These are phyloP conservation scores for Coffea humblotiana DNA, from an alignment of 305 asterid species.

Conservation along the genomic window DNA sequence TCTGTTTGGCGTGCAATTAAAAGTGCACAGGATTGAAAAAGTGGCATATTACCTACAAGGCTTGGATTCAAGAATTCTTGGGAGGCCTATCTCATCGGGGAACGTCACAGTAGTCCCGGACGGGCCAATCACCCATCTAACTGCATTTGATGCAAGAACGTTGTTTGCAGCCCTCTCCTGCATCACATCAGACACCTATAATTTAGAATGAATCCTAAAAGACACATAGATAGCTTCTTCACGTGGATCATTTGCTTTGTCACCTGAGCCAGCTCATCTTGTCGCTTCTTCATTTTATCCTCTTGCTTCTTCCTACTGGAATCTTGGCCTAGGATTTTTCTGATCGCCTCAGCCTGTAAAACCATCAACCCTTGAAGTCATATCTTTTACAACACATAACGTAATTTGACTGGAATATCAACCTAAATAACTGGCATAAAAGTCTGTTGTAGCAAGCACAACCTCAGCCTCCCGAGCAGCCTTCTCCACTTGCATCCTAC, in stretches of 20 bases:
- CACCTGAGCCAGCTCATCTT: constrained; percentile 65
- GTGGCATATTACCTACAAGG: constrained; percentile 51
- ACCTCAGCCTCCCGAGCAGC: constrained; percentile 91
- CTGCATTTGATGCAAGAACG: constrained; percentile 45
- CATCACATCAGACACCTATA: constrained; percentile 6
- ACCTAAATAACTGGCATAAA: background rate
- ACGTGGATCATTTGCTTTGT: background rate
- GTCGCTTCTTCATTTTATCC: constrained; percentile 61
- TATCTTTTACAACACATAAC: background rate
- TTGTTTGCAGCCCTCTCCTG: constrained; percentile 63
- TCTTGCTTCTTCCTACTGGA: constrained; percentile 83
- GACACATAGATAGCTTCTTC: background rate
- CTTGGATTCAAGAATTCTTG: constrained; percentile 65
- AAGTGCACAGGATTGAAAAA: background rate
- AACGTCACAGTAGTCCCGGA: constrained; percentile 76
- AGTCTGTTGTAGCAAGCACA: background rate
- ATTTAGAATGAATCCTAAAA: background rate
- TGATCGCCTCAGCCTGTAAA: constrained; percentile 78
- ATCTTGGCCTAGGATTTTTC: constrained; percentile 85
- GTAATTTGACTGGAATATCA: background rate
- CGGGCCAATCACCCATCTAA: constrained; percentile 83
- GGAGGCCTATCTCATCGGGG: constrained; percentile 77
- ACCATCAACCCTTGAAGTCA: background rate
- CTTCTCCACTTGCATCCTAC: constrained; percentile 71
- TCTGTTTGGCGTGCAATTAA: background rate